These are phyloP conservation scores for Prunus yedoensis DNA, from an alignment of 331 rosid species.

Conservation along the genomic window DNA sequence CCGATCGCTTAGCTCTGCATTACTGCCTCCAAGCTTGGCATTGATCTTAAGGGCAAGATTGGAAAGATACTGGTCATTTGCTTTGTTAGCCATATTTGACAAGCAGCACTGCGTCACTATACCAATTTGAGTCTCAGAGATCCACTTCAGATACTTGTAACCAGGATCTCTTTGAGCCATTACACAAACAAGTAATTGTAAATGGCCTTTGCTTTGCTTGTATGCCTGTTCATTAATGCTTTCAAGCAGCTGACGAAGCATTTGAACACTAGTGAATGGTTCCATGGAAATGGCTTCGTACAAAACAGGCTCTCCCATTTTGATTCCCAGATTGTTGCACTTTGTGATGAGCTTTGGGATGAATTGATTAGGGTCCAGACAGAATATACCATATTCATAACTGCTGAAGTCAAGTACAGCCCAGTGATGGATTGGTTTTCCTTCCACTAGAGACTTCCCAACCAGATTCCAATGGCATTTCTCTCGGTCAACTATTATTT, in stretches of 20 bases:
- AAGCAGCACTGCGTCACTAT: slow-evolving; percentile 74
- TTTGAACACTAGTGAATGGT: slow-evolving; percentile 26
- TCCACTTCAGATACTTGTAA: slow-evolving; percentile 66
- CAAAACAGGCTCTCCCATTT: slow-evolving; percentile 54
- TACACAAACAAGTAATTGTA: slow-evolving; percentile 68
- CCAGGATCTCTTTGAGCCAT: slow-evolving; percentile 57
- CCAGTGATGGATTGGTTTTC: slow-evolving; percentile 55
- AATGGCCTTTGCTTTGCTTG: slow-evolving; percentile 14
- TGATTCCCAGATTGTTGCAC: slow-evolving; percentile 54
- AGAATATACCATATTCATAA: not conserved
- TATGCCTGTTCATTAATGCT: slow-evolving; percentile 25
- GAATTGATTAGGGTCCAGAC: slow-evolving; percentile 33
- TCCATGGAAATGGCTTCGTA: slow-evolving; percentile 45
- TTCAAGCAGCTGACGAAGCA: slow-evolving; percentile 44
- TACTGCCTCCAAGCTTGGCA: slow-evolving; percentile 91
- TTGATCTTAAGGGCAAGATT: slow-evolving; percentile 75
- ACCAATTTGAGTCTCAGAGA: slow-evolving; percentile 70
- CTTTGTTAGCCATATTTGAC: slow-evolving; percentile 41
- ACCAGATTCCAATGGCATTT: slow-evolving; percentile 72
- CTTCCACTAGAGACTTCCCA: slow-evolving; percentile 57
- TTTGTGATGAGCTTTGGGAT: slow-evolving; percentile 38
- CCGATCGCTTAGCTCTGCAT: slow-evolving; percentile 55
- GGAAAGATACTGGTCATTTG: slow-evolving; percentile 54
- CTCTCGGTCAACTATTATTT: slow-evolving; percentile 44
- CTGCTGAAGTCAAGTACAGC: slow-evolving; percentile 60